Evolutionary conservation across 495 filamentous ascomycete genomes (phyloP), one percentile per base, ranked within the genome.

Genomic region (Tuber calosporum): DNA sequence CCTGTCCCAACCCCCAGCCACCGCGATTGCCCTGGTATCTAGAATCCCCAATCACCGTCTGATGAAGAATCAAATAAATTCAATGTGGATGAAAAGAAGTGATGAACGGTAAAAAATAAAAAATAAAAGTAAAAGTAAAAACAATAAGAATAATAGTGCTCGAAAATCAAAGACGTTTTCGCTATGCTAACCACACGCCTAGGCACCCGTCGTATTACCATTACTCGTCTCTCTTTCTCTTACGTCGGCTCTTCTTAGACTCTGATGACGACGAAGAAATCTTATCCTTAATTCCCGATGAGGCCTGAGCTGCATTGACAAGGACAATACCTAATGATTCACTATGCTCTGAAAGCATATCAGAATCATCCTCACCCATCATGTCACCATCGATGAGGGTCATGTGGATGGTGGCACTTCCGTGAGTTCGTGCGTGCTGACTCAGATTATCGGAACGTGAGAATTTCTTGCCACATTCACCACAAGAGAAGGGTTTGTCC

Each of bases 401-500:
- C 92, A 98, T 92, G 72, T 93, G 89, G 75, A 97, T 91, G 72
- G 94, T 91, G 66, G 92, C 92, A 69, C 89, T 89, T 67, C 92
- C 96, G 79, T 99, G 96, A 20, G 95, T 99, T 69, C 96, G 89
- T 68, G 95, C 89, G 81, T 99, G 96, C 83, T 99, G 96, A 41
- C 92, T 90, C 36, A 99, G 88, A 84, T 99, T 99, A 84, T 99
- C 96, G 79, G 91, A 94, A 73, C 96, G 91, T 1, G 95, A 98
- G 86, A 98, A 99, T 86, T 97, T 97, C 89, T 99, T 99, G 74
- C 95, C 94, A 79, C 96, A 99, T 84, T 98, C 94, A 74, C 88
- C 85, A 84, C 96, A 99, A 83, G 97, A 93, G 82, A 98, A 98
- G 9, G 96, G 96, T 89, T 99, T 99, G 74, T 98, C 95, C 78